Base-by-base conservation (phyloP, 176 grass and related monocot genomes). In the Oryza australiensis region DNA sequence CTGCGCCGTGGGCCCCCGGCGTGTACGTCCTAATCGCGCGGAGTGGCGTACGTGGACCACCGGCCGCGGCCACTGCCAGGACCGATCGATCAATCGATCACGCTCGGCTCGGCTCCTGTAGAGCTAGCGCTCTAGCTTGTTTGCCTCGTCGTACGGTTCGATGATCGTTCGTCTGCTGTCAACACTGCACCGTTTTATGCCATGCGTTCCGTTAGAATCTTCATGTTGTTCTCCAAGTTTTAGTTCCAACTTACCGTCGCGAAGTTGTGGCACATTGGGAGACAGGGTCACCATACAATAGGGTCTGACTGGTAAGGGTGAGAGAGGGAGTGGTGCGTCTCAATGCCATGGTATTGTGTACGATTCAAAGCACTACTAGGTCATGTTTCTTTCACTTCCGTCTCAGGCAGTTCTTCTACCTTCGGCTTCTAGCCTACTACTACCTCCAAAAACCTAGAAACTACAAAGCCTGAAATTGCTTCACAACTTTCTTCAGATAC, bases 51-150 rank as follows among this genome's bases (percentile, higher is more conserved):
- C 16, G 5, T 48, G 45, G 45, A 48, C 45, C 45, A 48, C 45
- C 45, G 14, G 14, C 45, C 41, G 12, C 38, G 45, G 45, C 45
- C 45, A 16, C 82, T 48, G 63, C 70, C 12, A 8, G 80, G 35
- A 60, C 66, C 75, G 35, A 73, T 74, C 81, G 34, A 62, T 83
- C 81, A 27, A 62, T 83, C 68, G 35, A 73, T 79, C 86, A 73
- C 41, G 57, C 80, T 49, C 71, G 12, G 45, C 30, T 38, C 66
- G 57, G 33, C 66, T 12, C 13, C 26, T 35, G 29, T 22, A 51
- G 2, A 29, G 29, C 29, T 29, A 29, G 29, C 29, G 1, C 62
- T 7, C 16, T 18, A 37, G 59, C 35, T 18, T 6, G 0, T 22
- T 48, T 46, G 55, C 59, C 41, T 65, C 77, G 18, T 28, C 38